phyloP scores from a whole-genome alignment of 805 yeast species.

The Saccharomycopsis sp. region DNA sequence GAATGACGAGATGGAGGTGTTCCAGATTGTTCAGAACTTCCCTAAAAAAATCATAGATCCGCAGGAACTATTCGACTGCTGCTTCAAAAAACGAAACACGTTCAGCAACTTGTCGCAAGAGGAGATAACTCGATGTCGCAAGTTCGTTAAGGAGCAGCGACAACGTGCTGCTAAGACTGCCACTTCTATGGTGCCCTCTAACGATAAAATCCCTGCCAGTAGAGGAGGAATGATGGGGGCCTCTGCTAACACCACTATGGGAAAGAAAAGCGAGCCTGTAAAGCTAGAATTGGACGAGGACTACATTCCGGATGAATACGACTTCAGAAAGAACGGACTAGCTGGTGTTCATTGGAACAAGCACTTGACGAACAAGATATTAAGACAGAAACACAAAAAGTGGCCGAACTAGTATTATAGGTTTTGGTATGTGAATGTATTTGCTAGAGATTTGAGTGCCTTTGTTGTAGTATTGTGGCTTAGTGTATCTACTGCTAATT shows the following conservation, averaged over 20 bases:
- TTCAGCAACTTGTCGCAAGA: conserved; percentile 74
- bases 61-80: conserved; percentile 58
- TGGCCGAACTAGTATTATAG: background rate
- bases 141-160: conserved; percentile 66
- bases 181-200: conserved; percentile 19
- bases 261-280: background rate
- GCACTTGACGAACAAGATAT: conserved; percentile 49
- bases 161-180: conserved; percentile 29
- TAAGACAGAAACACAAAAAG: conserved; percentile 25
- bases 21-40: conserved; percentile 76
- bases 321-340: conserved; percentile 32
- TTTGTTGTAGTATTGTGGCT: background rate
- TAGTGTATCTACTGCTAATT: too few species aligned
- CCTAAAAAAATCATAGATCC: conserved; percentile 73
- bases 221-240: background rate
- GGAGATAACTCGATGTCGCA: conserved; percentile 71
- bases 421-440: too few species aligned
- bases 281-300: conserved; percentile 23
- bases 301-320: conserved; percentile 34
- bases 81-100: conserved; percentile 67
- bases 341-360: conserved; percentile 60
- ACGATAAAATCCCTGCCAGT: background rate
- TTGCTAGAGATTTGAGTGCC: too few species aligned
- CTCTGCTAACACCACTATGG: background rate
- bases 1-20: conserved; percentile 54